Evolutionary conservation across 2,329 filamentous ascomycete species (phyloP).

Genomic region (Talaromyces sp.): DNA sequence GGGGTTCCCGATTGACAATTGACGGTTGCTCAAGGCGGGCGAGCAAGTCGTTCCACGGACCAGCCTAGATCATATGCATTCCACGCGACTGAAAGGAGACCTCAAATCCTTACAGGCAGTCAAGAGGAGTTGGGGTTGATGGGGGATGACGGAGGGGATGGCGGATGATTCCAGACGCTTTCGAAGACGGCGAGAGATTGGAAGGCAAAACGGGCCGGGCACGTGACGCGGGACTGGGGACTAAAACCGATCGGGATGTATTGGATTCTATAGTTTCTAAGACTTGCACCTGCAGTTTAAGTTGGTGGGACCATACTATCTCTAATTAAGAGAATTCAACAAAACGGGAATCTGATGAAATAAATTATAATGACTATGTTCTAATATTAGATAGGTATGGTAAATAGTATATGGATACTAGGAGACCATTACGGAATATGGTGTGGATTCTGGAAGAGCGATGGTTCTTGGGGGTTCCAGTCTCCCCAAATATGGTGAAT

Average conservation of each 20-base stretch:
- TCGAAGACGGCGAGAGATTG: conserved; percentile 25
- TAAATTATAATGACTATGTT: no score
- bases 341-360: no score
- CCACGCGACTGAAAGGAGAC: conserved; percentile 22
- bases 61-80: conserved; percentile 38
- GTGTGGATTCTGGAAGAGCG: no score
- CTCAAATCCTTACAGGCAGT: conserved; percentile 17
- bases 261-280: background rate
- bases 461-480: no score
- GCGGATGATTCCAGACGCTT: conserved; percentile 17
- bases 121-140: conserved; percentile 18
- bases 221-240: conserved; percentile 29
- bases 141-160: conserved; percentile 17
- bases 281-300: background rate
- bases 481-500: no score
- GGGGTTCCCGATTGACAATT: conserved; percentile 34
- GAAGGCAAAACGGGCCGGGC: conserved; percentile 32
- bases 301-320: no score
- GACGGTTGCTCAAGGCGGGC: conserved; percentile 38
- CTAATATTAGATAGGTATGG: no score
- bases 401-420: no score
- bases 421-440: no score
- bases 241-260: conserved; percentile 6
- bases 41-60: conserved; percentile 36
- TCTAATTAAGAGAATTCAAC: no score